Conservation (phyloP, 108 stramenopile species). For the Pinguiococcus pyrenoidosus region DNA sequence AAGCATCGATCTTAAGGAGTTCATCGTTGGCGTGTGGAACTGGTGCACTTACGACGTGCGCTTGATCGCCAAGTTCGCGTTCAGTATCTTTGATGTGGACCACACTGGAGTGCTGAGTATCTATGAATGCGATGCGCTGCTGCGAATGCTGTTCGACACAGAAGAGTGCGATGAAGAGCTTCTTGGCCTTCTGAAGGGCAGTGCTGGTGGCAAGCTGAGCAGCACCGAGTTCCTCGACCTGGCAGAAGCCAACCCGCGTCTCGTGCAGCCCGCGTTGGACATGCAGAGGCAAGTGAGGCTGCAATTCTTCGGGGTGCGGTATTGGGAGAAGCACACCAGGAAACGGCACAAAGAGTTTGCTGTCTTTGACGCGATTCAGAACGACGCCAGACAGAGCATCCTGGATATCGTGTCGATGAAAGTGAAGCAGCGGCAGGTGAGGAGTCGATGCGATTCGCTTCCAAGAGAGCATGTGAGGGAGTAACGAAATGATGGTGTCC, state of each 20-base stretch:
- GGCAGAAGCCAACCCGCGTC: slow-evolving; percentile 2
- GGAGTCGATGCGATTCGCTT: too few relatives aligned
- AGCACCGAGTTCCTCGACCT: slow-evolving; percentile 20
- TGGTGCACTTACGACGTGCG: slow-evolving; percentile 40
- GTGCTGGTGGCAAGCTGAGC: slow-evolving; percentile 8
- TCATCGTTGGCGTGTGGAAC: slow-evolving; percentile 43
- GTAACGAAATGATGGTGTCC: neutral
- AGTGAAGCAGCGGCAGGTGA: neutral
- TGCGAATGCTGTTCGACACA: slow-evolving; percentile 28
- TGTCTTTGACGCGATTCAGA: neutral
- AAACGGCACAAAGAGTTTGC: neutral
- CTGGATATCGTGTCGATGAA: neutral
- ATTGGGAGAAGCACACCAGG: slow-evolving; percentile 7
- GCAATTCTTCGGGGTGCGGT: slow-evolving; percentile 7
- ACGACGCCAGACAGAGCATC: neutral
- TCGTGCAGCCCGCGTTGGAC: slow-evolving; percentile 40
- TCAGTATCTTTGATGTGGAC: slow-evolving; percentile 46
- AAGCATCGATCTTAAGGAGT: slow-evolving; percentile 22
- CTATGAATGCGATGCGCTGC: slow-evolving; percentile 34
- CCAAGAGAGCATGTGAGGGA: neutral
- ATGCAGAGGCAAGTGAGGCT: slow-evolving; percentile 12
- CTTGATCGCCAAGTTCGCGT: slow-evolving; percentile 32
- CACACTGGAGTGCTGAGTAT: slow-evolving; percentile 17
- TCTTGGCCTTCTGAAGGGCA: slow-evolving; percentile 11
- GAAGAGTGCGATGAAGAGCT: slow-evolving; percentile 3